Evolutionary conservation across 106 monocot genomes (phyloP).

Genomic region (Dendrobium officinale): DNA sequence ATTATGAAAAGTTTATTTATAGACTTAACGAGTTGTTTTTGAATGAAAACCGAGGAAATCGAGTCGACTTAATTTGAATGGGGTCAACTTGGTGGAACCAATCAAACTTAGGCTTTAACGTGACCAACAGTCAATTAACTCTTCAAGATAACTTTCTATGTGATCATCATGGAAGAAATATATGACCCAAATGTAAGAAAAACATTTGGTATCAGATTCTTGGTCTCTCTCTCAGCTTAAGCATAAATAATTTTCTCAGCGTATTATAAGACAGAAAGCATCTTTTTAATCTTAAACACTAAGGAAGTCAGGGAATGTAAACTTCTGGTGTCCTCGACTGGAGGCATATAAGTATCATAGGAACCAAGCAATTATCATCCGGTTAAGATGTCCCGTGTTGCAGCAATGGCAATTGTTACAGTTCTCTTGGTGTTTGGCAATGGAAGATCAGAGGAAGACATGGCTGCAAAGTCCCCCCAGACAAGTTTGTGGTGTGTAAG

Average conservation of each 20-base stretch:
- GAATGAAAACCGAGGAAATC: no score
- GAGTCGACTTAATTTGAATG: no score
- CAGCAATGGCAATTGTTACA: neutral
- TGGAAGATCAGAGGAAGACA: constrained; percentile 5
- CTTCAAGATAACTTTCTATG: no score
- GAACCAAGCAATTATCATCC: neutral
- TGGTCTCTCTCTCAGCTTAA: neutral
- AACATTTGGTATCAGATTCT: neutral
- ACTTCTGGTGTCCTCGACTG: neutral
- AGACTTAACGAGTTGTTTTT: no score
- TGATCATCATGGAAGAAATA: no score
- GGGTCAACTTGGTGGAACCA: no score
- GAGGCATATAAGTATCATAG: neutral
- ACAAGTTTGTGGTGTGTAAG: constrained; percentile 27
- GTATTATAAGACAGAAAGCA: neutral
- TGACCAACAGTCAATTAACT: no score
- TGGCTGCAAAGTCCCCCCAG: constrained; percentile 15
- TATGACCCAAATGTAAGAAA: no score
- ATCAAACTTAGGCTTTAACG: no score
- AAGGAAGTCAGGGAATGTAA: neutral
- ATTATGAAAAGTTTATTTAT: no score
- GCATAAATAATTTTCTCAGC: no score
- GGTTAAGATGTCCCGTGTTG: neutral
- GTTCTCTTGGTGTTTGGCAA: constrained; percentile 2
- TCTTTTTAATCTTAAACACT: constrained; percentile 2